Base-by-base conservation (phyloP, 2,329 filamentous ascomycete genomes). In the Claviceps citrina region DNA sequence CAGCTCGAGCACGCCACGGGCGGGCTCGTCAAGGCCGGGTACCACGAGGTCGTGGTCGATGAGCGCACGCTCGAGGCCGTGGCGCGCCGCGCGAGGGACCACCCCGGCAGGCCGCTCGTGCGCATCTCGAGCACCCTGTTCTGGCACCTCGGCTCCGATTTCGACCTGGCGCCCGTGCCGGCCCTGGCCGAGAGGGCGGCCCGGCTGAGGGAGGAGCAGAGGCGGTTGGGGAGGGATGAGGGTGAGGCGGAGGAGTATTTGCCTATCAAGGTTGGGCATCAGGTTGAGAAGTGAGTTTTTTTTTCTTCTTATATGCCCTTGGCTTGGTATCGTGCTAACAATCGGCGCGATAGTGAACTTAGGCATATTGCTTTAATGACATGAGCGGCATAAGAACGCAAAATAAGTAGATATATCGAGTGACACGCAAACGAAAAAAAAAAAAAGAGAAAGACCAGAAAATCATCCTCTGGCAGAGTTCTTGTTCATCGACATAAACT, bases 1-100 rank as follows among this genome's bases (percentile, higher is more conserved):
- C 73, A 77, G 59, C 62, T 77, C 41, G 73, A 77, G 61, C 67
- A 77, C 57, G 55, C 73, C 38, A 76, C 72, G 0, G 72, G 73
- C 36, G 73, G 73, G 0, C 65, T 77, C 26, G 62, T 77, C 55
- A 76, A 75, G 54, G 73, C 73, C 1, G 73, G 73, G 4, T 77
- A 63, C 57, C 73, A 77, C 57, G 73, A 77, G 60, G 73, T 77
- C 0, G 68, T 73, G 2, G 68, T 76, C 44, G 76, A 68, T 52
- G 62, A 68, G 7, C 54, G 58, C 46, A 77, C 73, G 0, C 43
- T 71, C 2, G 59, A 59, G 10, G 63, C 64, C 2, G 63, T 76
- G 3, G 61, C 61, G 44, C 51, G 51, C 38, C 63, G 72, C 30
- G 58, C 54, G 40, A 39, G 30, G 0, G 56, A 65, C 31, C 48